phyloP scores from a whole-genome alignment of 2,329 filamentous ascomycete species.

The Zymoseptoria brevis region DNA sequence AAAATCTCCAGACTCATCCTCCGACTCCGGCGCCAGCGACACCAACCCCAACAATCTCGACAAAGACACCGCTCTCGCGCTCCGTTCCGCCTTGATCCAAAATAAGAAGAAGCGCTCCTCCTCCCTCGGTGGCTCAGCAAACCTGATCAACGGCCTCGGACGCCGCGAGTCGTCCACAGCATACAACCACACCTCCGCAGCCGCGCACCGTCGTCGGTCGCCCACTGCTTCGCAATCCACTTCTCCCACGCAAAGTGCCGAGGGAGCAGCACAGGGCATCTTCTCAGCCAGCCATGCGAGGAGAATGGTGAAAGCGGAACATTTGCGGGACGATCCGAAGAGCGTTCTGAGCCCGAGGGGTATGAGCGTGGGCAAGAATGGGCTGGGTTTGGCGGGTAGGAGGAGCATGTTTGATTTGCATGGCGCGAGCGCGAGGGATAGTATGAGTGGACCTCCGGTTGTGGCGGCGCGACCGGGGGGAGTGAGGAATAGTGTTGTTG shows the following conservation, averaged over 20 bases:
- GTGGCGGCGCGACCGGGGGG: not conserved
- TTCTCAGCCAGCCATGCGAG: slow-evolving; percentile 60
- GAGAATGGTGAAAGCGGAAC: slow-evolving; percentile 55
- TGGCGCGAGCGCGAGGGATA: not conserved
- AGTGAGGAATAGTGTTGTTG: not conserved
- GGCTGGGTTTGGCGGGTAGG: slow-evolving; percentile 31
- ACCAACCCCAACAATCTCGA: slow-evolving; percentile 16
- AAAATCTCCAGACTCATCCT: slow-evolving; percentile 4
- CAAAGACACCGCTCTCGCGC: slow-evolving; percentile 20
- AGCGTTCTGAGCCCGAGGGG: slow-evolving; percentile 54
- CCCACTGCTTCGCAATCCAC: slow-evolving; percentile 39
- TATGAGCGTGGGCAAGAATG: slow-evolving; percentile 51
- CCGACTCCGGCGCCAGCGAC: slow-evolving; percentile 11
- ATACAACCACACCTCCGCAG: not conserved
- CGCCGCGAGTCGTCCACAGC: slow-evolving; percentile 32
- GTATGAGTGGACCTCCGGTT: not conserved
- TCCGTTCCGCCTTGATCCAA: slow-evolving; percentile 41
- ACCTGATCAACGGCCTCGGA: slow-evolving; percentile 19
- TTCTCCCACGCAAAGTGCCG: slow-evolving; percentile 35
- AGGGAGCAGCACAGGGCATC: slow-evolving; percentile 43
- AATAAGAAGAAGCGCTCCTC: slow-evolving; percentile 36
- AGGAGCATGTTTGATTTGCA: slow-evolving; percentile 21
- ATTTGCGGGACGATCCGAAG: slow-evolving; percentile 40
- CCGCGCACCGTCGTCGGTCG: slow-evolving; percentile 47
- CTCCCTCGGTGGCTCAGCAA: slow-evolving; percentile 29